phyloP scores from a whole-genome alignment of 2,329 filamentous ascomycete genomes.

The Nectriaceae sp. region DNA sequence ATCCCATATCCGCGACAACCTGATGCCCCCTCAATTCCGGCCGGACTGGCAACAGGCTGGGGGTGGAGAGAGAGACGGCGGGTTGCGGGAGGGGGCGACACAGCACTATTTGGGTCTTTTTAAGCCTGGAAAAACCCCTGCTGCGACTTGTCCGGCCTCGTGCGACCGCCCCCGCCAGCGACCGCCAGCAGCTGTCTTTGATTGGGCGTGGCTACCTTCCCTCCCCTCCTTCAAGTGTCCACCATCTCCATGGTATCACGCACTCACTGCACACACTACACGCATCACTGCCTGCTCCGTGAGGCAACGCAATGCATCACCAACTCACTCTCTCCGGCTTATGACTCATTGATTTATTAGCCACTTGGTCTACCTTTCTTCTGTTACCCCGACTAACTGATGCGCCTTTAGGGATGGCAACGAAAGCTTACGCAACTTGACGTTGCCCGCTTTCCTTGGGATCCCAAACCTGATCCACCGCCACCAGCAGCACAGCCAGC shows the following conservation, averaged over 20 bases:
- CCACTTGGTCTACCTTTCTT: conserved; percentile 5
- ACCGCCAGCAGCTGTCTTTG: conserved; percentile 14
- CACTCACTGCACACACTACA: no score
- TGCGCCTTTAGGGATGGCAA: conserved; percentile 78
- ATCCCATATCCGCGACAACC: no score
- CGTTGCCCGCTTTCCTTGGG: conserved; percentile 92
- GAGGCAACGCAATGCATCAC: neutral
- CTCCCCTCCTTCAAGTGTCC: conserved; percentile 5
- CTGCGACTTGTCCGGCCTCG: conserved; percentile 13
- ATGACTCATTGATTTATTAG: neutral
- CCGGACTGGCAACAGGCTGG: neutral
- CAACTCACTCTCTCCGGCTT: neutral
- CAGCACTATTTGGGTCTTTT: conserved; percentile 59
- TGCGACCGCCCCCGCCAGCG: conserved; percentile 20
- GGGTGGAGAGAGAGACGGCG: conserved; percentile 37
- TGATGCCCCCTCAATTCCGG: no score
- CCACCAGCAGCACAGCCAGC: conserved; percentile 38
- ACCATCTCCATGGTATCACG: neutral
- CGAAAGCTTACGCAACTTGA: conserved; percentile 81
- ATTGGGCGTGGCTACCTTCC: conserved; percentile 20
- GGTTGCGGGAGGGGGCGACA: conserved; percentile 45
- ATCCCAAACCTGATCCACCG: conserved; percentile 74
- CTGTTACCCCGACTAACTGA: conserved; percentile 21
- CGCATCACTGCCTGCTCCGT: neutral
- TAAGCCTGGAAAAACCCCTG: conserved; percentile 23